These are phyloP conservation scores for Cryptococcus sp. DNA, from an alignment of 1,284 basidiomycete species.

Conservation along the genomic window DNA sequence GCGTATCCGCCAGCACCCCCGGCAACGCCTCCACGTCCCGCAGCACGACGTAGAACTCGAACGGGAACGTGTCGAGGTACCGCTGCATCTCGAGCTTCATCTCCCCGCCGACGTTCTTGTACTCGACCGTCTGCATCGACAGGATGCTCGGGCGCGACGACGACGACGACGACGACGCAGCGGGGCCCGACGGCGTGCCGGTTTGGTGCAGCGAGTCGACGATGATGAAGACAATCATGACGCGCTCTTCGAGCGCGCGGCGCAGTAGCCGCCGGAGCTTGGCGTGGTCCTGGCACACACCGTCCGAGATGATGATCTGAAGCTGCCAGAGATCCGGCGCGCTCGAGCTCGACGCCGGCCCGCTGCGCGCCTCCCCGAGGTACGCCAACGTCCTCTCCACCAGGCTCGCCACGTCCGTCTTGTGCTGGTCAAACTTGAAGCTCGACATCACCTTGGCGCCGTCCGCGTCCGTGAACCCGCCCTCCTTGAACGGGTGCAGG, in stretches of 20 bases:
- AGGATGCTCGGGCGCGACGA: conserved; percentile 58
- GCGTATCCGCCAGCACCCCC: conserved; percentile 82
- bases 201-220: conserved; percentile 70
- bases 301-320: conserved; percentile 97
- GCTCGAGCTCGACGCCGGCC: conserved; percentile 57
- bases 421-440: conserved; percentile 86
- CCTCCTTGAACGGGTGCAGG: conserved; percentile 78
- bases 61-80: conserved; percentile 95
- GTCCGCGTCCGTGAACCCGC: conserved; percentile 69
- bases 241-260: conserved; percentile 81
- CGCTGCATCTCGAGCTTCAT: conserved; percentile 86
- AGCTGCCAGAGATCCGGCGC: conserved; percentile 89
- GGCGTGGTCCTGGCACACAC: conserved; percentile 95
- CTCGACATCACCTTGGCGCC: conserved; percentile 76
- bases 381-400: conserved; percentile 78
- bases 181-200: conserved; percentile 15
- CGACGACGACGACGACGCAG: conserved; percentile 7
- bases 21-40: conserved; percentile 88
- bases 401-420: conserved; percentile 82
- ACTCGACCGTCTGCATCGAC: conserved; percentile 87
- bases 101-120: conserved; percentile 75
- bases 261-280: conserved; percentile 74
- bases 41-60: conserved; percentile 94
- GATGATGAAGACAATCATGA: conserved; percentile 96
- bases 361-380: conserved; percentile 71